Conservation (phyloP, 208 protist genomes). For the Leishmania guyanensis region DNA sequence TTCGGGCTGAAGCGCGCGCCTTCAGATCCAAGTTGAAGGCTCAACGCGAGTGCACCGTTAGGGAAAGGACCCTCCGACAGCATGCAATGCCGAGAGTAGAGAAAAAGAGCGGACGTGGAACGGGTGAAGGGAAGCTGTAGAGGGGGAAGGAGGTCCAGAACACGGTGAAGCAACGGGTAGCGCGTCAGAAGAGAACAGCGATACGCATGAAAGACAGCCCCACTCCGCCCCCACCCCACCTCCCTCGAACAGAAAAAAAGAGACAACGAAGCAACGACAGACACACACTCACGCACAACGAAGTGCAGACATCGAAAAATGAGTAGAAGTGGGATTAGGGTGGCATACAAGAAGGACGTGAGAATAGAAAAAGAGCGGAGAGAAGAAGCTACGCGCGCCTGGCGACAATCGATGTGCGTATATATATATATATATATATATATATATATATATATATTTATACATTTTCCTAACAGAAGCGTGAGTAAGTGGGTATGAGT, state of each 20-base stretch:
- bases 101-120: background rate
- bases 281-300: background rate
- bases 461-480: too few relatives aligned
- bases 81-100: background rate
- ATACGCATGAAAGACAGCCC: background rate
- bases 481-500: background rate
- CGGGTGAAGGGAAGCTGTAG: background rate
- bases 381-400: background rate
- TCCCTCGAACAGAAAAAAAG: background rate
- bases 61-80: background rate
- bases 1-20: background rate
- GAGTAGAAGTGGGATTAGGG: background rate
- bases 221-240: background rate
- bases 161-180: background rate
- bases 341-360: background rate
- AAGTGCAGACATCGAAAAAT: background rate
- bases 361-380: background rate
- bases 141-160: background rate
- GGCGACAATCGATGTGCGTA: slow-evolving; percentile 1
- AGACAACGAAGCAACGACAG: background rate
- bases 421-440: background rate
- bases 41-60: background rate
- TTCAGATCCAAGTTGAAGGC: background rate
- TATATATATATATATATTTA: background rate
- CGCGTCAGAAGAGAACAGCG: background rate